Base-by-base conservation (phyloP, 2,329 filamentous ascomycete species). In the Thielaviopsis euricoi region DNA sequence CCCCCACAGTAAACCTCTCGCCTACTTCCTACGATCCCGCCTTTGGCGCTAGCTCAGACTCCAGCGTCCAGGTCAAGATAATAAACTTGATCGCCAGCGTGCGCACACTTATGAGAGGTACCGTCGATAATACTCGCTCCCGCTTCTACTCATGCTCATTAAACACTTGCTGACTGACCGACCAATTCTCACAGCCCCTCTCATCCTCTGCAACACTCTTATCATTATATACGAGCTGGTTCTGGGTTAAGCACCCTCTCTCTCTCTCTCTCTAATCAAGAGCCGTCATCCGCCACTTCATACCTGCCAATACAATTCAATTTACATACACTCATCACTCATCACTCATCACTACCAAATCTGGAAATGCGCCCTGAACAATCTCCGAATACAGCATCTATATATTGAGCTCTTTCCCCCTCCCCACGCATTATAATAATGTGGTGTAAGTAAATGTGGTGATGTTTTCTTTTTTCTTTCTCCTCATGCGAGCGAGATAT, bases 21-120 rank as follows among this genome's bases (percentile, higher is more conserved):
- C 77, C 80, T 1, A 74, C 78, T 55, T 77, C 80, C 25, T 76
- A 77, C 64, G 89, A 95, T 64, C 85, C 87, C 0, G 82, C 83
- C 48, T 95, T 95, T 69, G 89, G 89, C 65, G 74, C 83, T 63
- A 73, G 77, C 66, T 66, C 87, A 64, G 86, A 87, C 64, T 79
- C 83, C 63, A 90, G 87, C 71, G 78, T 95, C 65, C 91, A 93
- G 71, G 85, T 85, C 55, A 93, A 93, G 70, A 77, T 90, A 49
- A 85, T 96, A 65, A 89, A 95, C 69, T 73, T 97, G 66, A 93
- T 97, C 64, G 87, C 87, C 40, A 93, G 87, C 66, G 85, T 96
- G 64, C 79, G 91, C 70, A 95, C 88, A 59, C 75, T 97, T 57
- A 95, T 95, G 88, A 81, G 91, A 74, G 89, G 90, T 96, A 65